Evolutionary conservation across 352 stramenopile species (phyloP), one percentile per base, ranked within the genome.

Genomic region (Hyaloperonospora brassicae): DNA sequence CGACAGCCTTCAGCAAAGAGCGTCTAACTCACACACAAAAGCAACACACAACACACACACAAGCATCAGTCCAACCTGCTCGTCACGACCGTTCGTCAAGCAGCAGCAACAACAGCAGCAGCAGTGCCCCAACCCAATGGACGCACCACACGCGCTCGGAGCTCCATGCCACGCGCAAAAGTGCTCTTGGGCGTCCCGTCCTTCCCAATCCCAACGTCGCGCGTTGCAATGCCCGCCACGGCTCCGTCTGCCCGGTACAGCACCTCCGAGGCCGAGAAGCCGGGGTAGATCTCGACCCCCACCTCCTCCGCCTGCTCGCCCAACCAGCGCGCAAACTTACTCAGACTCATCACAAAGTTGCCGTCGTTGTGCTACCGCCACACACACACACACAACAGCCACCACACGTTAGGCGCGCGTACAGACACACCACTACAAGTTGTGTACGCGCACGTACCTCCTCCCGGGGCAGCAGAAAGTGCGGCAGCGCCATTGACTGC

Each of bases 271-370:
- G 96, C 97, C 34, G 96, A 96, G 70, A 99, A 99, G 21, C 96
- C 97, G 13, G 97, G 88, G 70, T 99, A 99, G 54, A 99, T 98
- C 76, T 99, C 97, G 13, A 99, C 96, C 27, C 96, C 97, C 23
- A 97, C 68, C 62, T 98, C 95, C 79, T 99, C 97, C 3, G 96
- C 95, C 68, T 98, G 90, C 59, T 76, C 74, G 23, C 89, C 96
- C 43, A 99, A 75, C 95, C 96, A 99, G 40, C 96, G 90, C 56
- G 87, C 89, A 17, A 99, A 76, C 71, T 99, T 96, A 55, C 84
- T 95, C 22, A 99, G 76, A 67, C 80, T 97, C 50, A 98, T 96
- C 36, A 99, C 87, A 74, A 98, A 99, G 84, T 99, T 99, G 52
- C 97, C 96, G 50, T 98, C 54, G 68, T 99, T 99, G 78, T 98